phyloP scores from a whole-genome alignment of 768 basidiomycete species.

The Macrolepiota dolichaula region DNA sequence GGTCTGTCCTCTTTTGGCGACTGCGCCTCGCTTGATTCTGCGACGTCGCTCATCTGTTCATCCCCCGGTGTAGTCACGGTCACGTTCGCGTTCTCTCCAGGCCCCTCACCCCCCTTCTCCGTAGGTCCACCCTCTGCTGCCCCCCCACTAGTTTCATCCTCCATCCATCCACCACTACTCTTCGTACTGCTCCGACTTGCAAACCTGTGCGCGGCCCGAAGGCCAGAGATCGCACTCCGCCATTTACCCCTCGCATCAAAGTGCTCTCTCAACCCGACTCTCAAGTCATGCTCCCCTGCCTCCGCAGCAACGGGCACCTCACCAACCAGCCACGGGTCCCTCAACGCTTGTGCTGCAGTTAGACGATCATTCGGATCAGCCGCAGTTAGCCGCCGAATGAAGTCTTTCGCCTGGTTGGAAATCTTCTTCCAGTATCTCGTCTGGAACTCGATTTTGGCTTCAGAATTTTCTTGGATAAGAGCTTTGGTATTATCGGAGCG shows the following conservation, averaged over 20 bases:
- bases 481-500: constrained; percentile 75
- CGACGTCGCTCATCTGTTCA: neutral
- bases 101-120: constrained; percentile 16
- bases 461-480: constrained; percentile 80
- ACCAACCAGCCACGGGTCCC: constrained; percentile 75
- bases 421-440: constrained; percentile 94
- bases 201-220: constrained; percentile 39
- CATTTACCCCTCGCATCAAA: constrained; percentile 76
- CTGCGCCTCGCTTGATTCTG: neutral
- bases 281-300: constrained; percentile 70
- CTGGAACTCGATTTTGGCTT: constrained; percentile 86
- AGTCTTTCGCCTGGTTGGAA: constrained; percentile 77
- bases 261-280: constrained; percentile 70
- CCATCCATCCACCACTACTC: constrained; percentile 23
- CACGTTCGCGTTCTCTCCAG: constrained; percentile 39
- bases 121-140: constrained; percentile 22
- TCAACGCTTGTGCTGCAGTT: constrained; percentile 68
- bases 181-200: constrained; percentile 18
- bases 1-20: neutral
- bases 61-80: constrained; percentile 30
- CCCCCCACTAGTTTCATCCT: constrained; percentile 25
- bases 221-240: constrained; percentile 63
- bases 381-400: constrained; percentile 70
- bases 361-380: constrained; percentile 70
- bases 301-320: constrained; percentile 36